Conservation (phyloP, 495 filamentous ascomycete genomes). For the Massariosphaeria phaeospora region DNA sequence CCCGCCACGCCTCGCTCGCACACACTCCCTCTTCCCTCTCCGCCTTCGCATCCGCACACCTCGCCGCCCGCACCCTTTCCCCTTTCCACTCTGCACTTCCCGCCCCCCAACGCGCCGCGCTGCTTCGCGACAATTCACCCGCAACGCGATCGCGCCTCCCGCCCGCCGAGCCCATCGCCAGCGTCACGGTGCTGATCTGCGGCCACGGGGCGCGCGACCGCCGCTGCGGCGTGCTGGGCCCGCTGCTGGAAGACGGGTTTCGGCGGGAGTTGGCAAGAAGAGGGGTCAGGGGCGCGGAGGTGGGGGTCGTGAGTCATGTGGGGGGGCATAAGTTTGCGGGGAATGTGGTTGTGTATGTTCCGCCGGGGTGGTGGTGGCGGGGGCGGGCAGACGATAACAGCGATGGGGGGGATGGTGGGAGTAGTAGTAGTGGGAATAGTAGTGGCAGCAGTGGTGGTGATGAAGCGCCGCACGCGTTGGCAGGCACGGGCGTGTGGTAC, state of each 20-base stretch:
- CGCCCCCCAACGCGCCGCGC: conserved; percentile 41
- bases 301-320: conserved; percentile 80
- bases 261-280: conserved; percentile 43
- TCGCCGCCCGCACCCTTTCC: conserved; percentile 57
- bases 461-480: too few species aligned
- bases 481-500: conserved; percentile 89
- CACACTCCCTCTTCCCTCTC: conserved; percentile 47
- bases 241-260: conserved; percentile 66
- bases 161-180: conserved; percentile 51
- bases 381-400: too few species aligned
- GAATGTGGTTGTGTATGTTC: conserved; percentile 88
- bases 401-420: neutral
- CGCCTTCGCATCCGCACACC: conserved; percentile 53
- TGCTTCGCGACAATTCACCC: conserved; percentile 37
- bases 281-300: conserved; percentile 42
- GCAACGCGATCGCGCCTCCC: conserved; percentile 41
- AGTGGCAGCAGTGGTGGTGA: too few species aligned
- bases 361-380: conserved; percentile 46
- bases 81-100: conserved; percentile 52
- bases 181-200: conserved; percentile 75
- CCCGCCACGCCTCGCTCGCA: conserved; percentile 68
- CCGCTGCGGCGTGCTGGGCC: conserved; percentile 77
- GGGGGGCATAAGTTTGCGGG: conserved; percentile 92
- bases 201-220: conserved; percentile 73
- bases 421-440: conserved; percentile 44